Evolutionary conservation across 495 filamentous ascomycete genomes (phyloP), one percentile per base, ranked within the genome.

Genomic region (Daldinia childiae): DNA sequence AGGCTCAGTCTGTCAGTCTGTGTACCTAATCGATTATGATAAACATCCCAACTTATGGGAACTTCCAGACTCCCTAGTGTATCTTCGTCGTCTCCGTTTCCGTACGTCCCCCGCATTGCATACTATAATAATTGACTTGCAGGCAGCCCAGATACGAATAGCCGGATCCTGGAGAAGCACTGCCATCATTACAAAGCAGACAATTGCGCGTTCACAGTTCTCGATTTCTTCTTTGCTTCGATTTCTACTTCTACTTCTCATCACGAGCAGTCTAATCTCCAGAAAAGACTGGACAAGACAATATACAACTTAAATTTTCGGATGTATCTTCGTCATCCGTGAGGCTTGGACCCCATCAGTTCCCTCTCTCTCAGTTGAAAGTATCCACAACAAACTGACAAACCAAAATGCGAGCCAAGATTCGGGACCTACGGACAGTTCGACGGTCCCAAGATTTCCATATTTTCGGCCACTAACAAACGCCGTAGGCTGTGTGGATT

Each of bases 271-370:
- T 32, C 30, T 32, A 29, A 36, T 30, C 19, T 56, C 15, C 39
- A 15, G 39, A 45, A 1, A 8, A 8, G 1, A 48, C 8, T 0
- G 34, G 50, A 29, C 19, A 24, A 14, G 62, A 55, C 51, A 11
- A 55, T 9, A 43, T 21, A 51, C 43, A 70, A 56, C 45, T 51
- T 38, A 65, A 61, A 14, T 36, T 11, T 45, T 32, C 21, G 32
- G 21, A 9, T 55, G 30, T 29, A 11, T 55, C 60, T n/a, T 68
- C 64, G 69, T 72, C 64, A 68, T 60, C 55, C 21, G 8, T 39
- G 64, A 68, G 69, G 69, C 69, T 72, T 72, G 69, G 64, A 56
- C 60, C 69, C 60, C 14, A 56, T 38, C 34, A 6, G 9, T 21
- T 27, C 26, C 26, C 30, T 55, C 65, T 27, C 30, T 19, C 54